Percentiles rank a stretch among this genome's conserved stretches.
Evolutionary conservation across 805 yeast species (phyloP).

Genomic region (Wickerhamomyces kurtzmanii): DNA sequence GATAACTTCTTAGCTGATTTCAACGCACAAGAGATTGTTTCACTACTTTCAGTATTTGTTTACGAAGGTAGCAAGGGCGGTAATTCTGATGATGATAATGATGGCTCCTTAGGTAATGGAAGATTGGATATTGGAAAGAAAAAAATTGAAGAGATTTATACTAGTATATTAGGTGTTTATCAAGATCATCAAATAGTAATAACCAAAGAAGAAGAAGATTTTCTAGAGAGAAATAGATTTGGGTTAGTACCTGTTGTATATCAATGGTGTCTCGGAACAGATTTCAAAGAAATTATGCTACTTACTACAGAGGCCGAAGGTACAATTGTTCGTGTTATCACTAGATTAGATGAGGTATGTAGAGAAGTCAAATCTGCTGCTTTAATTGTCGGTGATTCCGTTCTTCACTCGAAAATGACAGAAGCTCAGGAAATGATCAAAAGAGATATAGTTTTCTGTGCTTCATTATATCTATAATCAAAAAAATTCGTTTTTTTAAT

Average conservation of each 20-base stretch:
- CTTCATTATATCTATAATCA: slow-evolving; percentile 69
- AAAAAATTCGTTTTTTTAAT: not conserved
- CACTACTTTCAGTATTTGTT: slow-evolving; percentile 82
- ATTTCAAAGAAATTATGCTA: slow-evolving; percentile 85
- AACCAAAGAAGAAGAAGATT: slow-evolving; percentile 79
- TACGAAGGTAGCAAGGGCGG: slow-evolving; percentile 74
- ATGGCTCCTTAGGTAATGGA: slow-evolving; percentile 59
- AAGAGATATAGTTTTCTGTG: slow-evolving; percentile 95
- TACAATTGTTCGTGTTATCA: slow-evolving; percentile 90
- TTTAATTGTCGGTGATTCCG: slow-evolving; percentile 86
- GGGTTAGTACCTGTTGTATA: slow-evolving; percentile 90
- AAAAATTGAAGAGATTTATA: slow-evolving; percentile 63
- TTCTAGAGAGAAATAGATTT: slow-evolving; percentile 75
- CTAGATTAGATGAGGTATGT: slow-evolving; percentile 89
- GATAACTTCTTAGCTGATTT: slow-evolving; percentile 90
- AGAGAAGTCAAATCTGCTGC: slow-evolving; percentile 93
- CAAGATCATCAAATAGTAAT: slow-evolving; percentile 60
- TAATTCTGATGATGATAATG: slow-evolving; percentile 49
- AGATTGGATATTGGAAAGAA: slow-evolving; percentile 63
- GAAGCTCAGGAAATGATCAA: slow-evolving; percentile 92
- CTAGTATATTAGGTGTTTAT: slow-evolving; percentile 49
- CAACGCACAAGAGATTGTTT: slow-evolving; percentile 96
- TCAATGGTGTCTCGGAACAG: slow-evolving; percentile 95
- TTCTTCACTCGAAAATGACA: slow-evolving; percentile 80
- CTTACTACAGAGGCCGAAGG: slow-evolving; percentile 91